Conservation (phyloP, 225 moss, liverwort and hornwort species). For the Sphagnum contortum region DNA sequence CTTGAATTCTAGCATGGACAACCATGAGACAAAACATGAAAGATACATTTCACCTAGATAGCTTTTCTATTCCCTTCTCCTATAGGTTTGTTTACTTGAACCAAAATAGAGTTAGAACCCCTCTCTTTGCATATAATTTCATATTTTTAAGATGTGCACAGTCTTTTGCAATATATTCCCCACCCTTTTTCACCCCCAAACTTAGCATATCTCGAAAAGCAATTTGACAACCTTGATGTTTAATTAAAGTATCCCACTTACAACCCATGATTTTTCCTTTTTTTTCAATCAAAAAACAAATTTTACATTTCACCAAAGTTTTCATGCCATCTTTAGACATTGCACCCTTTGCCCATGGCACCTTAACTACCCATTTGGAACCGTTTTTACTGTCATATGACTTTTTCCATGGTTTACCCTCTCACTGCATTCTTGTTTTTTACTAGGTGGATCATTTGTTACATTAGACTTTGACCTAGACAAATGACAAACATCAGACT, state of each 20-base stretch:
- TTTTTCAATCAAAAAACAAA: not conserved
- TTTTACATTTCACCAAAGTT: not conserved
- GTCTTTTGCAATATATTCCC: not conserved
- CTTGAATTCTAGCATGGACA: not conserved
- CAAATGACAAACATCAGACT: no score
- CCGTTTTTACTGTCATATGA: no score
- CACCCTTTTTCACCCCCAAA: not conserved
- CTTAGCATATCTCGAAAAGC: not conserved
- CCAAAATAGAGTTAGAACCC: not conserved
- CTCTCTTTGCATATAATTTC: not conserved
- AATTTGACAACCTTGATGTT: not conserved
- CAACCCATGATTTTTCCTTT: not conserved
- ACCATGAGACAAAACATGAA: not conserved
- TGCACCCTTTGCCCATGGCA: not conserved
- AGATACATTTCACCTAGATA: not conserved
- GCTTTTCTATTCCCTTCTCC: not conserved
- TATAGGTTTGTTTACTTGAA: not conserved
- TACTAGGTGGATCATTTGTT: no score
- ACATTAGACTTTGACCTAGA: no score
- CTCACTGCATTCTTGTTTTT: no score
- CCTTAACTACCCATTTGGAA: not conserved
- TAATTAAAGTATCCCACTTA: not conserved
- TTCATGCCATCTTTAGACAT: not conserved
- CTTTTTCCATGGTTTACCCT: no score
- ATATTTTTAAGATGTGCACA: not conserved